Percentiles rank a stretch among this genome's conserved stretches.
Conservation (phyloP, 192 early-diverging fungal genomes). For the Chytriomyces sp. region DNA sequence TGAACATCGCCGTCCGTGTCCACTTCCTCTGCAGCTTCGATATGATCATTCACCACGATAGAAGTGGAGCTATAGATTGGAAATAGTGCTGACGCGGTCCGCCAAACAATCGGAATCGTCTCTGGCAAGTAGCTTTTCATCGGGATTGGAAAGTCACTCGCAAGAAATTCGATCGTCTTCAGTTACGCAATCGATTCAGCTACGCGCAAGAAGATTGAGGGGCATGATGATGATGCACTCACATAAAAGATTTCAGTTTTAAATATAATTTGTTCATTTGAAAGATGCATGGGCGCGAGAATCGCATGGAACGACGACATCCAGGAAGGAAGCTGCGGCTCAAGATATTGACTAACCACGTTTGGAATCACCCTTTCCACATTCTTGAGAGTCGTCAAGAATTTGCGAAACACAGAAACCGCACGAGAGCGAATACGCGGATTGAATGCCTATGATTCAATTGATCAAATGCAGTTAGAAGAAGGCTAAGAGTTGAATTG, state of each 20-base stretch:
- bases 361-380: slow-evolving; percentile 79
- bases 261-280: slow-evolving; percentile 63
- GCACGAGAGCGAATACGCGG: slow-evolving; percentile 66
- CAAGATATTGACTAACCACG: slow-evolving; percentile 70
- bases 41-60: slow-evolving; percentile 2
- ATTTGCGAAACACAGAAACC: slow-evolving; percentile 81
- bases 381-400: slow-evolving; percentile 81
- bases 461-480: background rate
- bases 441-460: background rate
- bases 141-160: slow-evolving; percentile 2
- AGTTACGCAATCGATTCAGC: background rate
- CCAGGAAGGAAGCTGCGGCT: slow-evolving; percentile 82
- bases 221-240: background rate
- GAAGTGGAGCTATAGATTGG: slow-evolving; percentile 25
- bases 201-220: background rate
- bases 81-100: slow-evolving; percentile 11
- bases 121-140: slow-evolving; percentile 17
- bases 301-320: slow-evolving; percentile 68
- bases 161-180: slow-evolving; percentile 22
- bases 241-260: slow-evolving; percentile 79
- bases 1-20: slow-evolving; percentile 26
- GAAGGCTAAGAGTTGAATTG: background rate
- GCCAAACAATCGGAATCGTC: slow-evolving; percentile 4
- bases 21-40: slow-evolving; percentile 25
- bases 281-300: slow-evolving; percentile 60